phyloP scores from a whole-genome alignment of 2,329 filamentous ascomycete species.

The Ascochyta koolunga region DNA sequence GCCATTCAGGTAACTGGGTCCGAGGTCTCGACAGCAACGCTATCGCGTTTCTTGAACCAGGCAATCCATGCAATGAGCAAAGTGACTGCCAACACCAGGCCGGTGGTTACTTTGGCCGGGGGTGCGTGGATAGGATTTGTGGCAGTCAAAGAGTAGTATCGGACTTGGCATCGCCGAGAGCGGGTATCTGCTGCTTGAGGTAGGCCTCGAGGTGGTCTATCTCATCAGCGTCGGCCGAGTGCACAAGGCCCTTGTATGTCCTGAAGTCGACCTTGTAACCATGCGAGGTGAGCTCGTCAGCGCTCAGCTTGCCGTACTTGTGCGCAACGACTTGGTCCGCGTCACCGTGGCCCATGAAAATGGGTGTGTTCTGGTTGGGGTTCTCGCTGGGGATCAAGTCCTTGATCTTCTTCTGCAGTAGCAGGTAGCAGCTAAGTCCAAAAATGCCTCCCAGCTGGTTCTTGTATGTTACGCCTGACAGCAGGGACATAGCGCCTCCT shows the following conservation, averaged over 20 bases:
- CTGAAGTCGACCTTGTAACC: slow-evolving; percentile 78
- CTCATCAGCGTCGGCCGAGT: slow-evolving; percentile 78
- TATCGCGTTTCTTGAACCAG: slow-evolving; percentile 28
- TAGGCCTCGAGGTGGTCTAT: slow-evolving; percentile 79
- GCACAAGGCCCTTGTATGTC: slow-evolving; percentile 73
- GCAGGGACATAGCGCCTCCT: slow-evolving; percentile 84
- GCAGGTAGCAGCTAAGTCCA: slow-evolving; percentile 80
- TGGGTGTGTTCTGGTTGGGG: slow-evolving; percentile 75
- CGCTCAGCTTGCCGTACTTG: slow-evolving; percentile 71
- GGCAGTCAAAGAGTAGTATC: slow-evolving; percentile 44
- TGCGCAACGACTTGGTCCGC: slow-evolving; percentile 74
- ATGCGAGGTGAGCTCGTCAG: slow-evolving; percentile 68
- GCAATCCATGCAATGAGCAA: slow-evolving; percentile 35
- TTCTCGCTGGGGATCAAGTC: slow-evolving; percentile 51
- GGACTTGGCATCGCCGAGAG: slow-evolving; percentile 47
- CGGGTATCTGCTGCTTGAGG: slow-evolving; percentile 59
- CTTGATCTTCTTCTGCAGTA: slow-evolving; percentile 70
- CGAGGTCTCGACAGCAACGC: background rate
- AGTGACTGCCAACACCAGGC: slow-evolving; percentile 32
- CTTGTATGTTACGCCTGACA: slow-evolving; percentile 76
- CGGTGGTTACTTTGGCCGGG: slow-evolving; percentile 25
- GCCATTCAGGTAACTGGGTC: background rate
- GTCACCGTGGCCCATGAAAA: slow-evolving; percentile 90
- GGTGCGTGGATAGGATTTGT: background rate
- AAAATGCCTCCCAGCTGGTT: slow-evolving; percentile 87